Base-by-base conservation (phyloP, 352 stramenopile species). In the Phytophthora foliorum region DNA sequence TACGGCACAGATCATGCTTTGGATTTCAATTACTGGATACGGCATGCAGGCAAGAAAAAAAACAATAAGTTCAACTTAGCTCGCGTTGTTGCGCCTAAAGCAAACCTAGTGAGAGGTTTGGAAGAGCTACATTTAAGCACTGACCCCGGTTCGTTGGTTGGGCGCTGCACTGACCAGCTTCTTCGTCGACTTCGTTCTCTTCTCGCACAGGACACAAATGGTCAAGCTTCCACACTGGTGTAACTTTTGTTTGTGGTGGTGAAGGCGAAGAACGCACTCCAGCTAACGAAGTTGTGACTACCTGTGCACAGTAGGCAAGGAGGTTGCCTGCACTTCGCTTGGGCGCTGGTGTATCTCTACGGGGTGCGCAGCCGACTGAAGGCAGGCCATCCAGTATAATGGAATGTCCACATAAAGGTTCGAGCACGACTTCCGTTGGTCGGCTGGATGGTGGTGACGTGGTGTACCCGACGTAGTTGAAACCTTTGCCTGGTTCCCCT, bases 281-380 rank as follows among this genome's bases (percentile, higher is more conserved):
- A 27, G 64, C 11, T 41, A 74, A 51, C 14, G 73, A 77, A 2
- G 74, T 76, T 16, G 66, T 56, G 31, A 87, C 53, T 0, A 89
- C 42, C 48, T 84, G 78, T 19, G 78, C 60, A 38, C 76, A 89
- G 59, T 75, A 85, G 11, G 81, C 63, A n/a, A 88, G 34, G 3
- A 88, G 53, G 7, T 51, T 56, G 25, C 57, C 55, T 1, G 73
- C 67, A 17, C 52, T 45, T 59, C 73, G 76, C 46, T 83, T 83
- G 19, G 49, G 44, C 2, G 67, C 31, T 31, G 39, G 45, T 25
- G 50, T 57, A 19, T 54, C 60, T 25, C 24, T 60, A 34, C 38
- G 51, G 38, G 46, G 31, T 51, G 38, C 58, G 48, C 10, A 38
- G 32, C 36, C 31, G 9, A 59, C 27, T 9, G 51, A 61, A 9